phyloP scores from a whole-genome alignment of 2,329 filamentous ascomycete species.

The Endoconidiophora polonica region DNA sequence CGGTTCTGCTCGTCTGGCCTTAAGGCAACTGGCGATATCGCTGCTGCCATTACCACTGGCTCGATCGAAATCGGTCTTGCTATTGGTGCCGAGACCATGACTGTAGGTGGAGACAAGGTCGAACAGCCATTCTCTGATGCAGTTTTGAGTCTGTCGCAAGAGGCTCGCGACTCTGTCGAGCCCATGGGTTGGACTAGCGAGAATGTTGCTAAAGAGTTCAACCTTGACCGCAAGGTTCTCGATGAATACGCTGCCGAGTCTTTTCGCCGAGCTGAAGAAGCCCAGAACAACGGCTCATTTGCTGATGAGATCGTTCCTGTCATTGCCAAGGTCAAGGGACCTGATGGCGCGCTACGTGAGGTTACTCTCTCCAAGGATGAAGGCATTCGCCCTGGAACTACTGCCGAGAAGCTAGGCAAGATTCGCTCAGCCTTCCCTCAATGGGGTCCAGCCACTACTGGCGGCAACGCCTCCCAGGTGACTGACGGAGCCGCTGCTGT shows the following conservation, averaged over 20 bases:
- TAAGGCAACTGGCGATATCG: slow-evolving; percentile 89
- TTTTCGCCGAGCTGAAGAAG: slow-evolving; percentile 71
- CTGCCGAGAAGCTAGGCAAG: slow-evolving; percentile 64
- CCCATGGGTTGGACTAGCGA: slow-evolving; percentile 98
- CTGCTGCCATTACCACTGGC: slow-evolving; percentile 65
- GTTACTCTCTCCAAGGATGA: slow-evolving; percentile 75
- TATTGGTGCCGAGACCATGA: slow-evolving; percentile 82
- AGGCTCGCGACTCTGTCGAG: slow-evolving; percentile 72
- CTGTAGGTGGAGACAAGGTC: slow-evolving; percentile 45
- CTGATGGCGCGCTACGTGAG: slow-evolving; percentile 61
- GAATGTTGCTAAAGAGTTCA: slow-evolving; percentile 85
- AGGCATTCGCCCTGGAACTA: slow-evolving; percentile 81
- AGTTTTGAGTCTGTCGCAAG: slow-evolving; percentile 47
- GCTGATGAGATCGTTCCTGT: slow-evolving; percentile 92
- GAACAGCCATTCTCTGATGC: slow-evolving; percentile 36
- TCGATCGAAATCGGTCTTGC: slow-evolving; percentile 79
- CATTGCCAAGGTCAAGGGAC: slow-evolving; percentile 62
- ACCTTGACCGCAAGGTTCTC: slow-evolving; percentile 62
- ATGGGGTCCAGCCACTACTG: slow-evolving; percentile 73
- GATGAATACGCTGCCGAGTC: slow-evolving; percentile 77
- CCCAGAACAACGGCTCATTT: slow-evolving; percentile 82
- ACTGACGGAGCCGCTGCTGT: slow-evolving; percentile 86
- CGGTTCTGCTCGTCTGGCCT: slow-evolving; percentile 96
- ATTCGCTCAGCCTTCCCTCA: slow-evolving; percentile 80
- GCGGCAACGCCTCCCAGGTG: slow-evolving; percentile 86